These are phyloP conservation scores for Termitomyces sp. DNA, from an alignment of 768 basidiomycete species.

Conservation along the genomic window DNA sequence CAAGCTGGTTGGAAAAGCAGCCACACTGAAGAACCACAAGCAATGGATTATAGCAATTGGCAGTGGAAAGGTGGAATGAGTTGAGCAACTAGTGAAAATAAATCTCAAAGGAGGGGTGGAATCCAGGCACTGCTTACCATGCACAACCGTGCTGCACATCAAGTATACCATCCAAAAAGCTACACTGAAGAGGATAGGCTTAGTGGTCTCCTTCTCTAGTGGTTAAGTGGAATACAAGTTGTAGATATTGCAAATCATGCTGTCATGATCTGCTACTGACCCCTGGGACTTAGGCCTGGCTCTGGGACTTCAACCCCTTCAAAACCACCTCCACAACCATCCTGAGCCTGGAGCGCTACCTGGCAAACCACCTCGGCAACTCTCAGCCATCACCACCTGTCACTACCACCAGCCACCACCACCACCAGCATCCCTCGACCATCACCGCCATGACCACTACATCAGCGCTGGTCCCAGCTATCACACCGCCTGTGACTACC, in stretches of 20 bases:
- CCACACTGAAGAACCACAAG: conserved; percentile 15
- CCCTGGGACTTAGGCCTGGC: too few relatives aligned
- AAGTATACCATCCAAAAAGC: conserved; percentile 17
- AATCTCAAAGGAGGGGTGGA: conserved; percentile 2
- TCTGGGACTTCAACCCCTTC: too few relatives aligned
- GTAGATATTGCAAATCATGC: conserved; percentile 17
- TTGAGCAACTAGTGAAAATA: conserved; percentile 16
- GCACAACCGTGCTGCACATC: not conserved
- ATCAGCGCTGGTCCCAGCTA: too few relatives aligned
- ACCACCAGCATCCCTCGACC: too few relatives aligned
- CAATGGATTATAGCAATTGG: conserved; percentile 17
- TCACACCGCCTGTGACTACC: too few relatives aligned
- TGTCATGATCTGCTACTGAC: too few relatives aligned
- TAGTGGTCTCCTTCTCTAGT: conserved; percentile 16
- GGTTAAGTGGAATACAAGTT: conserved; percentile 16
- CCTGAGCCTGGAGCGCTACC: too few relatives aligned
- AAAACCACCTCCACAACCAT: too few relatives aligned
- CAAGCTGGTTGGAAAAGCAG: conserved; percentile 9
- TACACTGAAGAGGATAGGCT: conserved; percentile 18
- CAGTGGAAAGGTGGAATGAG: conserved; percentile 14
- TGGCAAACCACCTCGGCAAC: too few relatives aligned
- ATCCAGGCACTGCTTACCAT: not conserved
- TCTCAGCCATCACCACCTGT: too few relatives aligned
- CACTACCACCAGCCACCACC: too few relatives aligned
- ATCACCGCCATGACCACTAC: too few relatives aligned